Base-by-base conservation (phyloP, 2,329 filamentous ascomycete species). In the Talaromyces sp. region DNA sequence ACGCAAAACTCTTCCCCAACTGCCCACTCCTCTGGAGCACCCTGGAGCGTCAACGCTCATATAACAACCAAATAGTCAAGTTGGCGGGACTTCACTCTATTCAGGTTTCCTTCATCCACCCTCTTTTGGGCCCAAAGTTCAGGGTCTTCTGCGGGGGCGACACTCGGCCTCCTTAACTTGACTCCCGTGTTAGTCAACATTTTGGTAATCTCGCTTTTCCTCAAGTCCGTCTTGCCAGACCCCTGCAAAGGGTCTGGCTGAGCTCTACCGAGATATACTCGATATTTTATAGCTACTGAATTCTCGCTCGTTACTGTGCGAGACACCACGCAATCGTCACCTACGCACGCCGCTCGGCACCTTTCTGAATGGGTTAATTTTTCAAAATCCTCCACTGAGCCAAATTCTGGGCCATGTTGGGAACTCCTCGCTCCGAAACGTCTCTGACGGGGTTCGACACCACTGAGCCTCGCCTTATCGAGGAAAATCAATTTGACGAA, bases 71-170 rank as follows among this genome's bases (percentile, higher is more conserved):
- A 81, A 87, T 87, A 87, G 90, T 87, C 92, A 96, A 96, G 88
- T 96, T 96, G 92, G 92, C 92, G 92, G 90, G 90, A 86, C 84
- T 88, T 87, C 87, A 85, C 81, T 84, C 85, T 81, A 80, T 85
- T 81, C 82, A 86, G 82, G 87, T 90, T 80, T 89, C 88, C 80
- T 89, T 90, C 83, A 85, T 90, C 78, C 90, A 90, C 85, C 93
- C 92, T 87, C 91, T 96, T 84, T 89, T 94, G 80, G 92, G 92
- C 85, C 94, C 93, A 82, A 89, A 89, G 79, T 89, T 89, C 85
- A 92, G 93, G 93, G 93, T 96, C 88, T 94, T 94, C 81, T 89
- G 89, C 85, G 93, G 94, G 90, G 91, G 93, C 84, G 92, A 95
- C 85, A 95, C 93, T 85, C 94, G 96, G 83, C 94, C 95, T 79